phyloP scores from a whole-genome alignment of 1,139 yeast genomes.

The Saccharomyces hybrid region DNA sequence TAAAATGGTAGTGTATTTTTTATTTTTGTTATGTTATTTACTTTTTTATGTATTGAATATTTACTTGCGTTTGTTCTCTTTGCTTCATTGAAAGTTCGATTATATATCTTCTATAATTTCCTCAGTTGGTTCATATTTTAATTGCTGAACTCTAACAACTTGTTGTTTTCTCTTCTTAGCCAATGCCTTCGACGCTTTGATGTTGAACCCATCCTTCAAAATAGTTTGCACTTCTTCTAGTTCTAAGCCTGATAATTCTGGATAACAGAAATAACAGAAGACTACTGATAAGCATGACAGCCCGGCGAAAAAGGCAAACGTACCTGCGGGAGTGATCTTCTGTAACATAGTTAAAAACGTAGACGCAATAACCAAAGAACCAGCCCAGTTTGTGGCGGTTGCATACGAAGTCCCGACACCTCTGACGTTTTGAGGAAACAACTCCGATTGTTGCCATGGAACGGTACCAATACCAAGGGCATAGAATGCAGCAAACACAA shows the following conservation, averaged over 20 bases:
- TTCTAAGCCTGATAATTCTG: constrained; percentile 85
- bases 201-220: constrained; percentile 75
- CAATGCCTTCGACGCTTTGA: constrained; percentile 57
- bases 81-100: not conserved
- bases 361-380: constrained; percentile 82
- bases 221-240: constrained; percentile 83
- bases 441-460: constrained; percentile 97
- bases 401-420: constrained; percentile 88
- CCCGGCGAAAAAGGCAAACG: constrained; percentile 84
- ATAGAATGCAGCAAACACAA: constrained; percentile 77
- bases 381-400: constrained; percentile 92
- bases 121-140: constrained; percentile 21
- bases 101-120: constrained; percentile 17
- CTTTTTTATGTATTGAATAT: not conserved
- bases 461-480: constrained; percentile 94
- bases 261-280: constrained; percentile 75
- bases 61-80: not conserved
- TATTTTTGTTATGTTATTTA: not conserved
- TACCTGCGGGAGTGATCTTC: constrained; percentile 89
- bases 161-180: constrained; percentile 36
- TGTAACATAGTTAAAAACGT: constrained; percentile 91
- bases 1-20: not conserved
- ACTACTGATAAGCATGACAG: constrained; percentile 63
- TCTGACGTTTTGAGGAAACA: constrained; percentile 87
- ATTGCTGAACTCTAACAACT: constrained; percentile 11